Conservation (phyloP, 371 early-diverging fungal species). For the Mucor velutinosus region DNA sequence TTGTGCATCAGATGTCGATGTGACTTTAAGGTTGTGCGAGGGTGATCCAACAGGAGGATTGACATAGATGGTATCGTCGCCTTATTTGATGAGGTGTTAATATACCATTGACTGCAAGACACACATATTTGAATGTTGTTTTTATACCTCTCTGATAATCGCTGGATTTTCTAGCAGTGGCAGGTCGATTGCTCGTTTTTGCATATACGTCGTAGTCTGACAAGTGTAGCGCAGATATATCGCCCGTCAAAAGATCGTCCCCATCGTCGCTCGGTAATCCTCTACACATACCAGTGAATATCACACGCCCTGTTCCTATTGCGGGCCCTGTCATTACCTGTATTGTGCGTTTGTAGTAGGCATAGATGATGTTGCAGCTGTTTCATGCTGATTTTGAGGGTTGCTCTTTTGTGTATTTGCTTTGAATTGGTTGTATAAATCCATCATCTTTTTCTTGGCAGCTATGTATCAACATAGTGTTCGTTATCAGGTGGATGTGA, state of each 20-base stretch:
- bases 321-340: slow-evolving; percentile 16
- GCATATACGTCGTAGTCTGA: slow-evolving; percentile 55
- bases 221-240: slow-evolving; percentile 51
- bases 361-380: slow-evolving; percentile 22
- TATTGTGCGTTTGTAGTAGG: slow-evolving; percentile 52
- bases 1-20: slow-evolving; percentile 37
- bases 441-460: slow-evolving; percentile 54
- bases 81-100: background rate
- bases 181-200: slow-evolving; percentile 24
- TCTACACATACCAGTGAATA: slow-evolving; percentile 5
- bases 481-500: background rate
- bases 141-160: slow-evolving; percentile 3
- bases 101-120: background rate
- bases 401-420: slow-evolving; percentile 30
- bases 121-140: background rate
- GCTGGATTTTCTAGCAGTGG: background rate
- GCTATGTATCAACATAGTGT: slow-evolving; percentile 16
- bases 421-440: slow-evolving; percentile 48
- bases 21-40: background rate
- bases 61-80: slow-evolving; percentile 26
- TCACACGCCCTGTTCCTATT: background rate
- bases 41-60: slow-evolving; percentile 17
- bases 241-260: slow-evolving; percentile 49
- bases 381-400: slow-evolving; percentile 1
- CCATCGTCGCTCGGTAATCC: slow-evolving; percentile 50